Evolutionary conservation across 805 yeast genomes (phyloP).

Genomic region (Wilhelminamyces savonicus): DNA sequence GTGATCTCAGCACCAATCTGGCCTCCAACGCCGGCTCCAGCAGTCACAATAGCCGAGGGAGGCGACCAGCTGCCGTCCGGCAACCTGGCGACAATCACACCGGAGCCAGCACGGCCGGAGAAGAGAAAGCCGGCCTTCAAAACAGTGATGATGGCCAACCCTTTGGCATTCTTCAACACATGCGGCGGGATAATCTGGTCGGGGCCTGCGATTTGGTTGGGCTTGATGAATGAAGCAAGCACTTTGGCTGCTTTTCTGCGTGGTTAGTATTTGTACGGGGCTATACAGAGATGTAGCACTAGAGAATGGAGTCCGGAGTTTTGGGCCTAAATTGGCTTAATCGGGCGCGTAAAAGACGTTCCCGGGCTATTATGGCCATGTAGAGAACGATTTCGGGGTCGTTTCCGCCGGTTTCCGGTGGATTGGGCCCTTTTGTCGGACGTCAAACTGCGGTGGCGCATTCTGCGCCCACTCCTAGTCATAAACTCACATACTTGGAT

Average conservation of each 20-base stretch:
- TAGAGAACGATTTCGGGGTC: too few species aligned
- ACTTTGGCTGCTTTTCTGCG: conserved; percentile 94
- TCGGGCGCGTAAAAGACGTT: neutral
- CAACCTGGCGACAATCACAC: conserved; percentile 86
- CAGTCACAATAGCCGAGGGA: conserved; percentile 91
- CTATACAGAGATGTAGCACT: neutral
- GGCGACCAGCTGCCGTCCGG: conserved; percentile 98
- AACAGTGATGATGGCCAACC: conserved; percentile 89
- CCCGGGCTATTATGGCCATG: too few species aligned
- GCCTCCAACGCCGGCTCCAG: conserved; percentile 99
- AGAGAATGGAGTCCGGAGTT: neutral
- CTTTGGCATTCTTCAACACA: conserved; percentile 82
- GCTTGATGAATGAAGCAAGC: conserved; percentile 84
- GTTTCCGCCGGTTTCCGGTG: too few species aligned
- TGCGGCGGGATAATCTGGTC: conserved; percentile 87
- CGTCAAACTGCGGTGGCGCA: too few species aligned
- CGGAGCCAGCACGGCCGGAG: conserved; percentile 97
- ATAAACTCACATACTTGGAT: conserved; percentile 54
- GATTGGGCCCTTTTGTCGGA: too few species aligned
- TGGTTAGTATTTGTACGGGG: neutral
- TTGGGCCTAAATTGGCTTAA: neutral
- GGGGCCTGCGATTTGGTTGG: conserved; percentile 88
- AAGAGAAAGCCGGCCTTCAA: conserved; percentile 93
- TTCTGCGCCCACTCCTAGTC: too few species aligned
- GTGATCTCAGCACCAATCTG: conserved; percentile 95